A percentile compares a stretch with the other conserved stretches of the same genome.
These are phyloP conservation scores for Sporothrix pseudoabietina DNA, from an alignment of 2,329 filamentous ascomycete species.

Conservation along the genomic window DNA sequence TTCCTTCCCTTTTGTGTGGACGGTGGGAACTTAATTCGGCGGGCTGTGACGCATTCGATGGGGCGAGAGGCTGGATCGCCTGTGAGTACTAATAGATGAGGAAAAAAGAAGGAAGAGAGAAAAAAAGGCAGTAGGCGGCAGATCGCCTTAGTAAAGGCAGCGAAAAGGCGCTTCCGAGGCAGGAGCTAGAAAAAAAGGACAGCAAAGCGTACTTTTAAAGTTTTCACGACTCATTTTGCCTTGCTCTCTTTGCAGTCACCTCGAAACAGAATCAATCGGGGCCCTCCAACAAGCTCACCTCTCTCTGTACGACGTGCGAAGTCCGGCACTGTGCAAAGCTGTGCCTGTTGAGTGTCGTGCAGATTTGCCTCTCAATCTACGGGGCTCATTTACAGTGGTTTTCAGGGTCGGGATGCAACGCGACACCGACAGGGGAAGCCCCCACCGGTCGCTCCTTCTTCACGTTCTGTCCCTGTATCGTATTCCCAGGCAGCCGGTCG, in stretches of 20 bases:
- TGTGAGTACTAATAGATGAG: not conserved
- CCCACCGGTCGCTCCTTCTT: not conserved
- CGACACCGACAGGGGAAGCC: not conserved
- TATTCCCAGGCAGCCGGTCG: not conserved
- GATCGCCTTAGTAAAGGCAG: not conserved
- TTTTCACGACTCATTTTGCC: not conserved
- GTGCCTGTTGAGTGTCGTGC: not conserved
- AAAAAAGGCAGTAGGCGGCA: not conserved
- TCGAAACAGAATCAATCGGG: not conserved
- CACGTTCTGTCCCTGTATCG: not conserved
- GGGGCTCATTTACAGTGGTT: not conserved
- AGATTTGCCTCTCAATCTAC: not conserved
- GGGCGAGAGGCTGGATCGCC: not conserved
- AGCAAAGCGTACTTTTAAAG: not conserved
- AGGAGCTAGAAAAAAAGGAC: not conserved
- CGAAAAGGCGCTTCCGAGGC: not conserved
- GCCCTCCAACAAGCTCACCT: slow-evolving; percentile 4
- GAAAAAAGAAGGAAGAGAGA: not conserved
- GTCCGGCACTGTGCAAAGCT: not conserved
- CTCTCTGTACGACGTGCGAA: not conserved
- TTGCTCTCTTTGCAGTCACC: not conserved
- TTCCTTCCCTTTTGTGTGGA: not conserved
- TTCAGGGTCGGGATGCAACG: not conserved
- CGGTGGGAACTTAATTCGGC: not conserved
- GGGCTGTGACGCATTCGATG: slow-evolving; percentile 10